phyloP scores from a whole-genome alignment of 805 yeast genomes.

The Candida gorgasii region DNA sequence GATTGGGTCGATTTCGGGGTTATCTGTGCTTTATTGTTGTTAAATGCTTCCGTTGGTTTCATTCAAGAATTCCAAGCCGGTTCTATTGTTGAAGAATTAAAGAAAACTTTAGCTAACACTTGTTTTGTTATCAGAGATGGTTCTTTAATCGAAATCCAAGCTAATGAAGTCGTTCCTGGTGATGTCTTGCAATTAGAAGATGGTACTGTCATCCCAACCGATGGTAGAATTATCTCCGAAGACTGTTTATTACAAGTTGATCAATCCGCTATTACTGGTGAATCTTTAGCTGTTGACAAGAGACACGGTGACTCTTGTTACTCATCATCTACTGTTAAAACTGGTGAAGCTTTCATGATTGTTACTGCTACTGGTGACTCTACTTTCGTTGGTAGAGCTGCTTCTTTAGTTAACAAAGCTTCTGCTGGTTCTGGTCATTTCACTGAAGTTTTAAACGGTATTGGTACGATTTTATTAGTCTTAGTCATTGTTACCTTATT shows the following conservation, averaged over 20 bases:
- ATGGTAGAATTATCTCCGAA: constrained; percentile 86
- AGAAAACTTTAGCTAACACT: constrained; percentile 90
- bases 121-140: constrained; percentile 88
- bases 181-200: constrained; percentile 90
- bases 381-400: constrained; percentile 97
- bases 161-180: constrained; percentile 92
- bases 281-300: constrained; percentile 93
- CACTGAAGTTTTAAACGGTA: constrained; percentile 97
- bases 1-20: constrained; percentile 99
- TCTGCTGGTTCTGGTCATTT: constrained; percentile 92
- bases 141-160: constrained; percentile 68
- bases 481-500: constrained; percentile 84
- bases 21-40: constrained; percentile 79
- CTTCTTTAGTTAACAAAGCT: constrained; percentile 94
- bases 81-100: constrained; percentile 94
- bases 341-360: constrained; percentile 93
- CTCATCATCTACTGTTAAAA: constrained; percentile 93
- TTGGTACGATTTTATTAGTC: constrained; percentile 88
- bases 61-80: constrained; percentile 98
- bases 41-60: constrained; percentile 94
- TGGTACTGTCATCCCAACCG: constrained; percentile 91
- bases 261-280: constrained; percentile 98
- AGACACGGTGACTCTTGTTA: constrained; percentile 81
- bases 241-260: constrained; percentile 87
- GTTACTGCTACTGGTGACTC: constrained; percentile 94